Percentiles rank a stretch among this genome's conserved stretches.
phyloP scores from a whole-genome alignment of 139 green algal genomes.

The Chlorella sp. region DNA sequence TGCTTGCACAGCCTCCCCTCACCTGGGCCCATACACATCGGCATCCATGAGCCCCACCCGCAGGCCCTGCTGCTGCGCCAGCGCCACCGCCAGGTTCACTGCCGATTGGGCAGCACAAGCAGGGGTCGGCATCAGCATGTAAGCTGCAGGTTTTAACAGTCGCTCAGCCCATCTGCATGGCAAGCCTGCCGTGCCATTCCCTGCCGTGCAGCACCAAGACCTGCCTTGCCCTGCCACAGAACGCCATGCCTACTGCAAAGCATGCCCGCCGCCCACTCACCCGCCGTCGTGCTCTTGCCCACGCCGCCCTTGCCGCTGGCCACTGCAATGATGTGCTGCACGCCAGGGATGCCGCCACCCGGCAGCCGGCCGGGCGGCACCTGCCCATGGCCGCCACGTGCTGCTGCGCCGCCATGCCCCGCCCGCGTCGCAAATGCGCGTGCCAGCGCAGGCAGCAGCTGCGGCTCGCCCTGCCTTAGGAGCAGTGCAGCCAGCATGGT shows the following conservation, averaged over 20 bases:
- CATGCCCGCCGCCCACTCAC: constrained; percentile 62
- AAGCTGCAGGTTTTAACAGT: too few species aligned
- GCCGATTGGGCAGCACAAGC: constrained; percentile 48
- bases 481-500: neutral
- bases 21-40: constrained; percentile 91
- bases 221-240: too few species aligned
- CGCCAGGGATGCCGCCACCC: constrained; percentile 46
- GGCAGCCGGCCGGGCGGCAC: neutral
- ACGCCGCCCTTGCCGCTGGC: constrained; percentile 95
- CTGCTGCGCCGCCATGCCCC: neutral
- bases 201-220: too few species aligned
- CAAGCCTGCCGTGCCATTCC: too few species aligned
- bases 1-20: too few species aligned
- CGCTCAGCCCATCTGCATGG: too few species aligned
- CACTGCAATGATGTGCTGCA: constrained; percentile 88
- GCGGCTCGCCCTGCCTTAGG: neutral
- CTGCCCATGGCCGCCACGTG: neutral
- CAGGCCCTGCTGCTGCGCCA: constrained; percentile 70
- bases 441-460: neutral
- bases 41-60: constrained; percentile 92
- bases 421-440: neutral
- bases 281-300: constrained; percentile 91
- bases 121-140: too few species aligned
- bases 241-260: too few species aligned
- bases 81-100: constrained; percentile 90